Percentiles rank a stretch among this genome's conserved stretches.
phyloP scores from a whole-genome alignment of 169 alveolate species.

The Perkinsus chesapeaki region DNA sequence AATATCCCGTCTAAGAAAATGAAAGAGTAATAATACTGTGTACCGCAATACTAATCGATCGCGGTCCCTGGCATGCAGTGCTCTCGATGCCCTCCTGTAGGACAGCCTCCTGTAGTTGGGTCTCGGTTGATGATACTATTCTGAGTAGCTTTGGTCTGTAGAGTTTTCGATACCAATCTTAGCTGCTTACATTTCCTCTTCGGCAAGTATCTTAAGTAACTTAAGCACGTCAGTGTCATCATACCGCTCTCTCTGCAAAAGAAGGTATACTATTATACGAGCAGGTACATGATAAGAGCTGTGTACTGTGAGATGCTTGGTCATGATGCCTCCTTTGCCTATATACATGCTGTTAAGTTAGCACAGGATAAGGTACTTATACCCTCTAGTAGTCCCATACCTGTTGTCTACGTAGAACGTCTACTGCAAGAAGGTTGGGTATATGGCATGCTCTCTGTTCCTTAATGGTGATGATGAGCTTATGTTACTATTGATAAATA shows the following conservation, averaged over 20 bases:
- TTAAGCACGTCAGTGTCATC: too few relatives aligned
- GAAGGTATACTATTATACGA: too few relatives aligned
- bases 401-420: background rate
- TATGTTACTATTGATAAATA: constrained; percentile 77
- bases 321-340: constrained; percentile 85
- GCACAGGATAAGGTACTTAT: constrained; percentile 56
- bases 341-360: constrained; percentile 81
- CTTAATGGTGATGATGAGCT: constrained; percentile 73
- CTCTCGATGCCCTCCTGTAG: too few relatives aligned
- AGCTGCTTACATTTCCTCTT: too few relatives aligned
- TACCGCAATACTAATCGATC: constrained; percentile 44
- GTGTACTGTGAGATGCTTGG: constrained; percentile 89
- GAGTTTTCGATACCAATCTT: too few relatives aligned
- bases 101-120: too few relatives aligned
- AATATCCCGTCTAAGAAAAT: constrained; percentile 38
- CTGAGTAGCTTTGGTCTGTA: too few relatives aligned
- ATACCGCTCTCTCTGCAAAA: too few relatives aligned
- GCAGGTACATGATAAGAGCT: constrained; percentile 75
- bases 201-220: too few relatives aligned
- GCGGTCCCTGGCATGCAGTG: too few relatives aligned
- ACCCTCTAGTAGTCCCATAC: background rate
- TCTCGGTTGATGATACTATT: too few relatives aligned
- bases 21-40: constrained; percentile 20
- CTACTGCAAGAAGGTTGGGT: constrained; percentile 49
- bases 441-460: constrained; percentile 79